Conservation (phyloP, 331 rosid species). For the Malus hybrid region DNA sequence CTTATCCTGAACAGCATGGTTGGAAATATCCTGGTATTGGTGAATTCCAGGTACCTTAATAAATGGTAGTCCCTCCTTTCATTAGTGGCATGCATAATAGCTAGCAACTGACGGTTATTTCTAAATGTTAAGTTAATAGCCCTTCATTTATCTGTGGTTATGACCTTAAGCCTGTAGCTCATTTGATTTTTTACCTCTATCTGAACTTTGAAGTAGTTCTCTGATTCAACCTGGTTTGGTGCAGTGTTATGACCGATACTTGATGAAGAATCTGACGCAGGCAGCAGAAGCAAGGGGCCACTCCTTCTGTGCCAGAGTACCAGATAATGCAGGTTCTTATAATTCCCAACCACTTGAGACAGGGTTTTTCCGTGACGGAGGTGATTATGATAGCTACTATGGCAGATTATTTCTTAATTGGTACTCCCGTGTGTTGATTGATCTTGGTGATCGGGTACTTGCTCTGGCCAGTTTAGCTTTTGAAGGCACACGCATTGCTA, state of each 20-base stretch:
- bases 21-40: slow-evolving; percentile 98
- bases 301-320: slow-evolving; percentile 80
- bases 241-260: slow-evolving; percentile 89
- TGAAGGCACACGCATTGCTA: slow-evolving; percentile 69
- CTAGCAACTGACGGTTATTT: not conserved
- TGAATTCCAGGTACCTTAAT: slow-evolving; percentile 78
- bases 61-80: not conserved
- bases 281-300: slow-evolving; percentile 93
- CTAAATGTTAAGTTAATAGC: not conserved
- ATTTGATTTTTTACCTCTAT: not conserved
- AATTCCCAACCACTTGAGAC: slow-evolving; percentile 80
- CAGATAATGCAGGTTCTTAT: slow-evolving; percentile 83
- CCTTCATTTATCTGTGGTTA: not conserved
- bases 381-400: slow-evolving; percentile 92
- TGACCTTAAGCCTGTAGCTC: not conserved
- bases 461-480: slow-evolving; percentile 88
- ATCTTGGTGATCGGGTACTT: slow-evolving; percentile 77
- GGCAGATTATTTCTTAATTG: slow-evolving; percentile 91
- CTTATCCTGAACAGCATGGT: slow-evolving; percentile 82
- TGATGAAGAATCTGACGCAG: slow-evolving; percentile 62
- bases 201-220: not conserved
- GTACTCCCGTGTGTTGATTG: slow-evolving; percentile 81
- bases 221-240: slow-evolving; percentile 13
- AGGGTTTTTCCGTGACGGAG: slow-evolving; percentile 93
- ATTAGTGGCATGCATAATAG: not conserved